Base-by-base conservation (phyloP, 257 asterid genomes). In the Gentiana straminea region DNA sequence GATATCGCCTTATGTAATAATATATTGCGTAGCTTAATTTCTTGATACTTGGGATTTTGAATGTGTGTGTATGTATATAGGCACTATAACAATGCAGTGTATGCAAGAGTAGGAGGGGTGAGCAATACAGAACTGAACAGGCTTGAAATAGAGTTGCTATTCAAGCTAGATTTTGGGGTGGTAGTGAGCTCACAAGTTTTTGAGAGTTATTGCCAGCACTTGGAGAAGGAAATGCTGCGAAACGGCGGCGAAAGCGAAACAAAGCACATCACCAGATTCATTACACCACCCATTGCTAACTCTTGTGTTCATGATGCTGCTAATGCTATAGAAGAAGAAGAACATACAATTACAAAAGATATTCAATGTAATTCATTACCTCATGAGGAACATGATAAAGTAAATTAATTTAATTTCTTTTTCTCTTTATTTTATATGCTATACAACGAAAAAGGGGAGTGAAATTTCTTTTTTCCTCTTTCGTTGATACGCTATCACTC, bases 51-150 rank as follows among this genome's bases (percentile, higher is more conserved):
- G 24, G 24, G 24, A 24, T 24, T 24, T 24, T 41, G 3, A 4
- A 11, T 35, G 38, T 5, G 8, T 49, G 49, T 49, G 3, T 10
- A 33, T 50, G n/a, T 12, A 4, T 24, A n/a, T 71, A 91, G 95
- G 81, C 94, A 91, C 67, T 84, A 79, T 65, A 78, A 84, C 80
- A 91, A 87, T 46, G 92, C 92, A 34, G 81, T 87, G 53, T 91
- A 67, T 52, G 98, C 96, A 0, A 73, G 96, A 2, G 96, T 84
- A 55, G 98, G 96, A 43, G 98, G 96, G 64, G 86, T 87, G 60
- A 83, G 76, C 68, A 82, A 81, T 45, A 61, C 73, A 0, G 94
- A 90, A 59, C 54, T 90, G 45, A 87, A 86, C 73, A 80, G 55
- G 69, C 81, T 90, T 1, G 96, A 86, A 61, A 5, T 86, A 33